Base-by-base conservation (phyloP, 495 filamentous ascomycete genomes). In the Aspergillus incahuasiensis region DNA sequence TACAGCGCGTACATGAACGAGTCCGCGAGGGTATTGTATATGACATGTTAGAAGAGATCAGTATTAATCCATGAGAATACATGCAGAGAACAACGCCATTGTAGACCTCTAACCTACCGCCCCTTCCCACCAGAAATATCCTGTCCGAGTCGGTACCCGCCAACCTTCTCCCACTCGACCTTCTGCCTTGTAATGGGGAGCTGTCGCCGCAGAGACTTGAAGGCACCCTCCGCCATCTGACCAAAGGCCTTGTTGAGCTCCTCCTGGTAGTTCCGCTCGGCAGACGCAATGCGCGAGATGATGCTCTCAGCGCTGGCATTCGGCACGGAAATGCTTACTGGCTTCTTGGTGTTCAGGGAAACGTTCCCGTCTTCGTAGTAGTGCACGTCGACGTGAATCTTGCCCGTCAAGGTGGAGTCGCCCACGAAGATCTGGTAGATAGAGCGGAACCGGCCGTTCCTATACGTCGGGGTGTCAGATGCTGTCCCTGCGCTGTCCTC, bases 331-430 rank as follows among this genome's bases (percentile, higher is more conserved):
- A 77, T 59, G 22, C 74, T 72, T 22, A 95, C 62, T 5, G 87
- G 79, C 76, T 97, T 97, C 61, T 77, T 85, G 12, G 92, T 96
- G 56, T 89, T 79, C 41, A 99, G 80, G 2, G 94, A 84, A 42
- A 99, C 95, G 64, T 99, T 99, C 39, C 95, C 95, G 72, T 99
- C 95, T 73, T 99, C 95, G 79, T 97, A 99, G 82, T 99, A 99
- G 79, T 99, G 95, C 43, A 99, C 92, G 70, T 79, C 66, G 67
- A 82, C 50, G 73, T 83, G 60, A 71, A 77, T 64, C 49, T 74
- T 75, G 65, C 74, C 73, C 20, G 71, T 72, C 21, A 76, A 54
- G 49, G 71, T 63, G n/a, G 73, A 67, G 6, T 84, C 73, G 11
- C 87, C 76, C 72, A 88, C 87, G 68, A 86, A 82, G 41, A 75